Evolutionary conservation across 805 yeast species (phyloP), one percentile per base, ranked within the genome.

Genomic region (Starmera dryadoides): DNA sequence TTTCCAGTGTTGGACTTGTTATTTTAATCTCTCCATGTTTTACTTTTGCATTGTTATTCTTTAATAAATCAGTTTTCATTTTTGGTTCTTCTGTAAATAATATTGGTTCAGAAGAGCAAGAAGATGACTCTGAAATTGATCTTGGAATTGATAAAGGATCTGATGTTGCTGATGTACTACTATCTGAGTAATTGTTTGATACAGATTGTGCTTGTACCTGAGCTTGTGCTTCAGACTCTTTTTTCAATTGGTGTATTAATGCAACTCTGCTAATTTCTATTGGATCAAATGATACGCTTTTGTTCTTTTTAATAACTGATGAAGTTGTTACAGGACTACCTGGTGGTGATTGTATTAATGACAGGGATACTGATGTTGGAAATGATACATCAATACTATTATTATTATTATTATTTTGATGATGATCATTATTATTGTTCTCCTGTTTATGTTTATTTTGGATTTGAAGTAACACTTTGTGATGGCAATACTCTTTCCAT

Each of bases 401-500:
- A 9, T 9, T 25, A 12, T 9, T 25, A 12, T 9, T 25, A 25
- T 25, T 25, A 9, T 25, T 12, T 25, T 25, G 9, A 12, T 25
- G 11, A 25, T 25, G 9, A 9, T 25, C 12, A 12, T 9, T 25
- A 9, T 12, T 12, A 9, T 25, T 25, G 28, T 25, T 25, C 28
- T 12, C 28, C 12, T 9, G 28, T n/a, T n/a, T 22, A 17, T 23
- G 5, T 12, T 17, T 23, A 16, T 22, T 17, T 25, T 6, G 19
- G 28, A 14, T 18, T 10, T n/a, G 34, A 32, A 8, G n/a, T 32
- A 32, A 4, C 15, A 29, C 17, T 10, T 29, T 29, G 32, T 15
- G 6, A 5, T 16, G 5, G 19, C 28, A 22, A 22, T n/a, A n/a
- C 18, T 12, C n/a, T 33, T 19, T 43, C 49, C 49, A 43, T 15